A percentile compares a stretch with the other conserved stretches of the same genome.
Conservation (phyloP, 352 stramenopile genomes). For the Phytophthora brassicae region DNA sequence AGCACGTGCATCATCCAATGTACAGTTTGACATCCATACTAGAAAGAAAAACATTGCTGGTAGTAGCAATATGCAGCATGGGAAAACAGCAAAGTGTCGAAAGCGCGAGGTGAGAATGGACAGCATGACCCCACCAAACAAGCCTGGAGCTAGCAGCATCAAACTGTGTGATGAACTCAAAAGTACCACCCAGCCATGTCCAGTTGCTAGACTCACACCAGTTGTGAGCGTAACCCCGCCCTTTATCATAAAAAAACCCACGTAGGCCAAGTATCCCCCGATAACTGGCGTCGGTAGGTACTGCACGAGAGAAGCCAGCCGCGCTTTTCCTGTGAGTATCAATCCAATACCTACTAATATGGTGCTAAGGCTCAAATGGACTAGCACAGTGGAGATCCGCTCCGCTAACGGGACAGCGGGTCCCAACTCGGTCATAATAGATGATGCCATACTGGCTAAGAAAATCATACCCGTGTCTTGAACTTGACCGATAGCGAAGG, state of each 20-base stretch:
- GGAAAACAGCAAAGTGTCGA: constrained; percentile 69
- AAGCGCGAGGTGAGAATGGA: constrained; percentile 68
- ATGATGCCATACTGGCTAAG: constrained; percentile 91
- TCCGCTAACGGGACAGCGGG: constrained; percentile 50
- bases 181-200: constrained; percentile 70
- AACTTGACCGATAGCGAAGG: constrained; percentile 96
- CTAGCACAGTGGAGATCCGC: constrained; percentile 89
- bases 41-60: constrained; percentile 86
- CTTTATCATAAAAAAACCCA: constrained; percentile 96
- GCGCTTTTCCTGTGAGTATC: constrained; percentile 87
- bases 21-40: constrained; percentile 68
- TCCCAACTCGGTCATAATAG: constrained; percentile 81
- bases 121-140: constrained; percentile 73
- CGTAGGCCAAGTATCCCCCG: constrained; percentile 95
- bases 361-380: constrained; percentile 92
- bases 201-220: constrained; percentile 63
- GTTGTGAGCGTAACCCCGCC: constrained; percentile 89
- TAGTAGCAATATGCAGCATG: constrained; percentile 50
- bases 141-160: constrained; percentile 75
- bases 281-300: constrained; percentile 95
- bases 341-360: constrained; percentile 90
- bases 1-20: constrained; percentile 85
- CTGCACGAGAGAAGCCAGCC: constrained; percentile 93
- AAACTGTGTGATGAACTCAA: constrained; percentile 51
- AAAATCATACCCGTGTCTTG: constrained; percentile 98